Evolutionary conservation across 768 basidiomycete genomes (phyloP).

Genomic region (Lactarius quietus): DNA sequence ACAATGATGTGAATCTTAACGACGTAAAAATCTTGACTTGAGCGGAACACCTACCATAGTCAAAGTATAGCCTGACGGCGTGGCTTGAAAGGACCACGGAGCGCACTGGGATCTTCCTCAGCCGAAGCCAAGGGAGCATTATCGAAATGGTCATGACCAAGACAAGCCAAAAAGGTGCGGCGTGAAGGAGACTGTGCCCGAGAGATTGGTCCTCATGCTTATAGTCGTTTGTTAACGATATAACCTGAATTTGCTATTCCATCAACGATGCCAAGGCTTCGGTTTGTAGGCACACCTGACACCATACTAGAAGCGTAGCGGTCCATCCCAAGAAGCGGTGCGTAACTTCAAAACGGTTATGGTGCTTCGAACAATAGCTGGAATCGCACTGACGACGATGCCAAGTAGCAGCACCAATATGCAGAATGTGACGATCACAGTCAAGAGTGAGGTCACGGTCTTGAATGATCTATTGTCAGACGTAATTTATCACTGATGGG

Average conservation of each 20-base stretch:
- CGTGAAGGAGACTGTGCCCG: slow-evolving; percentile 41
- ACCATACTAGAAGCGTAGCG: slow-evolving; percentile 50
- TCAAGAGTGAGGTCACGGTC: slow-evolving; percentile 46
- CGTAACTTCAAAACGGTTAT: slow-evolving; percentile 52
- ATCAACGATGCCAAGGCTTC: neutral
- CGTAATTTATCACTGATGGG: slow-evolving; percentile 14
- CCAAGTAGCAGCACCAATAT: slow-evolving; percentile 46
- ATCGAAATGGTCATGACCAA: slow-evolving; percentile 52
- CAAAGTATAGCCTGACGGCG: slow-evolving; percentile 55
- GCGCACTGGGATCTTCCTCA: slow-evolving; percentile 52
- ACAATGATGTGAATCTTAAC: slow-evolving; percentile 28
- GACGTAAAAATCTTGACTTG: neutral
- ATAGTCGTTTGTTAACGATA: slow-evolving; percentile 54
- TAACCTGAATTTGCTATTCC: slow-evolving; percentile 34
- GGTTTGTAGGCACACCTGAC: slow-evolving; percentile 38
- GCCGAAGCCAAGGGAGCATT: slow-evolving; percentile 55
- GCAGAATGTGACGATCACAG: slow-evolving; percentile 48
- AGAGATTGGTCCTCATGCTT: slow-evolving; percentile 37
- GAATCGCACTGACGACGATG: slow-evolving; percentile 52
- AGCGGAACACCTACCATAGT: slow-evolving; percentile 43
- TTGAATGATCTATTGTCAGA: slow-evolving; percentile 29
- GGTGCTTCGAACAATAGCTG: slow-evolving; percentile 44
- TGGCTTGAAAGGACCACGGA: slow-evolving; percentile 53
- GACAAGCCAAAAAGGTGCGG: slow-evolving; percentile 55
- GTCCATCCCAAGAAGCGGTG: slow-evolving; percentile 60